phyloP scores from a whole-genome alignment of 2,329 filamentous ascomycete species.

The Lecanicillium sp. region DNA sequence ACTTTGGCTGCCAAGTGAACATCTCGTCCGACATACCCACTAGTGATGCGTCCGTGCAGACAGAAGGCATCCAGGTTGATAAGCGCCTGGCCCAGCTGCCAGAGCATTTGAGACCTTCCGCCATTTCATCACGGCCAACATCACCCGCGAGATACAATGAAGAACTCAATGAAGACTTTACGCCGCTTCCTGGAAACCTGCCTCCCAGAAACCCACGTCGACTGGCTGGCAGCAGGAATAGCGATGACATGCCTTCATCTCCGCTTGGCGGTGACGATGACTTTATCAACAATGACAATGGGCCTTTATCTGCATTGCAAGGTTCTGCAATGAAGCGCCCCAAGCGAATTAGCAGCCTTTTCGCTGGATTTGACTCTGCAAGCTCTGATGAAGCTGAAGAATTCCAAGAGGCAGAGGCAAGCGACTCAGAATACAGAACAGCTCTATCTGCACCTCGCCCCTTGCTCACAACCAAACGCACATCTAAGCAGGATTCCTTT shows the following conservation, averaged over 20 bases:
- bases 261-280: constrained; percentile 33
- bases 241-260: constrained; percentile 40
- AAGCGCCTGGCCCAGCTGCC: constrained; percentile 68
- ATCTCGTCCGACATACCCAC: constrained; percentile 17
- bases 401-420: constrained; percentile 52
- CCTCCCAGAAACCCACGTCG: constrained; percentile 54
- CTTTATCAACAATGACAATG: constrained; percentile 65
- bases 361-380: constrained; percentile 70
- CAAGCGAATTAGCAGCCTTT: constrained; percentile 74
- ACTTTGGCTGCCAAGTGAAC: constrained; percentile 73
- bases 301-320: constrained; percentile 55
- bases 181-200: constrained; percentile 43
- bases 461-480: constrained; percentile 27
- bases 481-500: constrained; percentile 34
- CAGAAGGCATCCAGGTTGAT: constrained; percentile 83
- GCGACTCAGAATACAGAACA: constrained; percentile 61
- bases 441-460: constrained; percentile 57
- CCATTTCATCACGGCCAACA: constrained; percentile 55
- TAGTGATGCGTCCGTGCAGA: constrained; percentile 55
- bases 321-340: constrained; percentile 55
- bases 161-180: constrained; percentile 34
- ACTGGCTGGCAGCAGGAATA: constrained; percentile 37
- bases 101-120: constrained; percentile 69
- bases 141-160: constrained; percentile 37
- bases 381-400: constrained; percentile 62